phyloP scores from a whole-genome alignment of 2,329 filamentous ascomycete species.

The Penicillium digitatum region DNA sequence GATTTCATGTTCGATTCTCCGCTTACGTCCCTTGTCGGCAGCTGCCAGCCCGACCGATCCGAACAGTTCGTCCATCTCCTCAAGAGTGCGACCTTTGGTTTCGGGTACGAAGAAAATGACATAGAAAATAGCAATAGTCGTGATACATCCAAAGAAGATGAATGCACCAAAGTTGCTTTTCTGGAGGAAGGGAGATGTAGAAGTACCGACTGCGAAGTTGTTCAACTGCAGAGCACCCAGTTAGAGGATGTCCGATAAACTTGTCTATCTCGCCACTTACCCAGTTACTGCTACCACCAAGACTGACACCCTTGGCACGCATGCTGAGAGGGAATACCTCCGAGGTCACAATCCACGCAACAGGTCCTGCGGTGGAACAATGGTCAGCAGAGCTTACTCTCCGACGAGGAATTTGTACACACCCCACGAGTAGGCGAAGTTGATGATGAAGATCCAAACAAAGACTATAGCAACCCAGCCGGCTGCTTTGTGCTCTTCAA shows the following conservation, averaged over 20 bases:
- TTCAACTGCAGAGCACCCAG: slow-evolving; percentile 45
- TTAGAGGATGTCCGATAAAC: not conserved
- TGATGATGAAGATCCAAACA: slow-evolving; percentile 66
- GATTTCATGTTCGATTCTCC: slow-evolving; percentile 30
- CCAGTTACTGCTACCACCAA: slow-evolving; percentile 37
- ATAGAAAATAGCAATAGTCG: slow-evolving; percentile 26
- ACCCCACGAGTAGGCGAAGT: slow-evolving; percentile 70
- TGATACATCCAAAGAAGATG: slow-evolving; percentile 61
- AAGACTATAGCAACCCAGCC: slow-evolving; percentile 64
- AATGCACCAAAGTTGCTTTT: slow-evolving; percentile 66
- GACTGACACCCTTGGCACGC: slow-evolving; percentile 53
- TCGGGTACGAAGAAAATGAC: slow-evolving; percentile 34
- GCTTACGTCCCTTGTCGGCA: slow-evolving; percentile 26
- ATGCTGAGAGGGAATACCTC: slow-evolving; percentile 71
- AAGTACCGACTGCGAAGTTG: slow-evolving; percentile 62
- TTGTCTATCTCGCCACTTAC: slow-evolving; percentile 13
- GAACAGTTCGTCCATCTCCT: slow-evolving; percentile 41
- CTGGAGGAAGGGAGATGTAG: slow-evolving; percentile 64
- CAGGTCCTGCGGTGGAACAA: slow-evolving; percentile 44
- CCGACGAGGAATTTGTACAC: not conserved
- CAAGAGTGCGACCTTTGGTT: slow-evolving; percentile 37
- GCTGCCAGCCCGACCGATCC: slow-evolving; percentile 31
- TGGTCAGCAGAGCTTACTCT: not conserved
- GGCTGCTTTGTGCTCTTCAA: slow-evolving; percentile 54
- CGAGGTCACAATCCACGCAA: slow-evolving; percentile 68